These are phyloP conservation scores for Dalbergia oliveri DNA, from an alignment of 306 rosid species.

Conservation along the genomic window DNA sequence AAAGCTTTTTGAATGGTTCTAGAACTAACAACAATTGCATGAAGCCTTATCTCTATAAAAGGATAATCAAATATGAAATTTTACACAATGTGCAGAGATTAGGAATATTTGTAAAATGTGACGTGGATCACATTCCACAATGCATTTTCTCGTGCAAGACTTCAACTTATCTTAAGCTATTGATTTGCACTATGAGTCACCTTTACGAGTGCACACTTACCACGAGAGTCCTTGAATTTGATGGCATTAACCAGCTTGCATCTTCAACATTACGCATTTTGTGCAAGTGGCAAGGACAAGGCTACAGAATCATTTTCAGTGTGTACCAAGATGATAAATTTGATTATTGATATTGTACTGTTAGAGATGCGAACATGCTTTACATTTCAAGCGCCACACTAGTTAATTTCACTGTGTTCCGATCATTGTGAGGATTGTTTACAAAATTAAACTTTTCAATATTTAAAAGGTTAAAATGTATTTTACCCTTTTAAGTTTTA, in stretches of 20 bases:
- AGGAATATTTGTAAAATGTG: no score
- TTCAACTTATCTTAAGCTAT: no score
- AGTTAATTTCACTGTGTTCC: constrained; percentile 13
- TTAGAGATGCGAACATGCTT: not conserved
- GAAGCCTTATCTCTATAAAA: no score
- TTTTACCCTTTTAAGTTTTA: no score
- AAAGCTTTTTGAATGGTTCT: no score
- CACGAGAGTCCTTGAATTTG: not conserved
- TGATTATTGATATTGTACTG: constrained; percentile 13
- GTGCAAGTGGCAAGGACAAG: not conserved
- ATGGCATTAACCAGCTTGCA: constrained; percentile 26
- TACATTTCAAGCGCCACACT: constrained; percentile 15
- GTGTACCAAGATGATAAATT: not conserved
- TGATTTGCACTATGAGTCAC: not conserved
- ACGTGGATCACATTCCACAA: no score
- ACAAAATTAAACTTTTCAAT: constrained; percentile 7
- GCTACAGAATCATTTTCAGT: constrained; percentile 27
- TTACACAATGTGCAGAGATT: no score
- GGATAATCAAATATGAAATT: no score
- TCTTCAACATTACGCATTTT: constrained; percentile 6
- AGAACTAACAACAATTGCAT: no score
- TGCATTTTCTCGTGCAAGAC: no score
- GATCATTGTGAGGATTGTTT: not conserved
- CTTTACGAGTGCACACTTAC: not conserved
- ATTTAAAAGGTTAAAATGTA: no score